Evolutionary conservation across 306 rosid genomes (phyloP).

Genomic region (Medicago lupulina): DNA sequence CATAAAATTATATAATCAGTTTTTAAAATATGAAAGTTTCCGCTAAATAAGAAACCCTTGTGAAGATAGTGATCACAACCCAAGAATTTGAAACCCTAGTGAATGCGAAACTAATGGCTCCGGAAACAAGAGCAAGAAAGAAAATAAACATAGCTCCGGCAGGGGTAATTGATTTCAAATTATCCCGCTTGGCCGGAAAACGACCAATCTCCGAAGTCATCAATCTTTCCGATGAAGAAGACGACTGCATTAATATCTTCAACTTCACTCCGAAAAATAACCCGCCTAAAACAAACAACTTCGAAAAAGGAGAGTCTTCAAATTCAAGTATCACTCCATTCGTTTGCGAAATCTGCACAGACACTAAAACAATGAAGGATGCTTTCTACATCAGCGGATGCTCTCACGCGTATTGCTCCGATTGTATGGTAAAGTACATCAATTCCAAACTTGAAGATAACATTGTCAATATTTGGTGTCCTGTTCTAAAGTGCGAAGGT

Average conservation of each 20-base stretch:
- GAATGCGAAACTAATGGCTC: neutral
- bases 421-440: neutral
- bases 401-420: neutral
- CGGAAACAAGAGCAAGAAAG: neutral
- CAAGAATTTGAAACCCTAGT: too few relatives aligned
- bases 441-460: neutral
- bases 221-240: conserved; percentile 43
- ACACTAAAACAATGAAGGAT: neutral
- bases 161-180: neutral
- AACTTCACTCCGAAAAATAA: conserved; percentile 27
- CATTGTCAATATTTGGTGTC: conserved; percentile 38
- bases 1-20: too few relatives aligned
- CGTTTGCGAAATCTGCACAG: conserved; percentile 47
- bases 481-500: conserved; percentile 37
- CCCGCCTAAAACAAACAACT: neutral
- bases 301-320: neutral
- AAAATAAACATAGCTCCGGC: neutral
- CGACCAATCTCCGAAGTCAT: neutral
- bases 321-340: conserved; percentile 29
- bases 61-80: too few relatives aligned
- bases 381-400: neutral
- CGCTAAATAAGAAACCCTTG: too few relatives aligned
- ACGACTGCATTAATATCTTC: conserved; percentile 44
- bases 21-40: too few relatives aligned
- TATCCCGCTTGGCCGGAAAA: neutral